phyloP scores from a whole-genome alignment of 768 basidiomycete species.

The Naganishia onofrii region DNA sequence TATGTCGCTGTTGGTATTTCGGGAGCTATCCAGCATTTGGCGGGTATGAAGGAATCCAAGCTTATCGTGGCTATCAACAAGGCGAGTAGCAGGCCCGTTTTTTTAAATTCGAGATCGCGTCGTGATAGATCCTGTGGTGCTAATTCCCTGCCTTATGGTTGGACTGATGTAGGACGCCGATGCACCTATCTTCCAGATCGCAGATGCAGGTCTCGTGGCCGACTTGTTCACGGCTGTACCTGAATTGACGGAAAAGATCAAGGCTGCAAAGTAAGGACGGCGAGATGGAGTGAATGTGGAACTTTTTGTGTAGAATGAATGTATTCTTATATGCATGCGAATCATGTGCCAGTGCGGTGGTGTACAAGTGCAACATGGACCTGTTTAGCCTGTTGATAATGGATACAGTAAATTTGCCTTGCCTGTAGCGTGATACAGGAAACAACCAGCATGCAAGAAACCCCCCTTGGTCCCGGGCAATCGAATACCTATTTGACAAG shows the following conservation, averaged over 20 bases:
- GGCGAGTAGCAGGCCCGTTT: conserved; percentile 55
- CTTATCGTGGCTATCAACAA: conserved; percentile 98
- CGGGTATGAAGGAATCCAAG: conserved; percentile 99
- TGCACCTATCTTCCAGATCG: conserved; percentile 98
- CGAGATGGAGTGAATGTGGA: no score
- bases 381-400: neutral
- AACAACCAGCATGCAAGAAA: neutral
- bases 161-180: conserved; percentile 73
- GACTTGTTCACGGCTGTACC: conserved; percentile 92
- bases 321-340: neutral
- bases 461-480: neutral
- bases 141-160: no score
- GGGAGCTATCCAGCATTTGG: conserved; percentile 96
- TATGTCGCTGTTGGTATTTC: conserved; percentile 97
- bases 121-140: no score
- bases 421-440: neutral
- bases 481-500: conserved; percentile 25
- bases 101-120: no score
- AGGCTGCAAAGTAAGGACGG: conserved; percentile 54
- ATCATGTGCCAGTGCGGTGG: neutral
- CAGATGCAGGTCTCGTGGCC: conserved; percentile 88
- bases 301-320: neutral
- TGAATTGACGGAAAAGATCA: conserved; percentile 81
- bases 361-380: neutral
- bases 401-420: neutral